Base-by-base conservation (phyloP, 805 yeast species). In the Starmerella gropengiesseri region DNA sequence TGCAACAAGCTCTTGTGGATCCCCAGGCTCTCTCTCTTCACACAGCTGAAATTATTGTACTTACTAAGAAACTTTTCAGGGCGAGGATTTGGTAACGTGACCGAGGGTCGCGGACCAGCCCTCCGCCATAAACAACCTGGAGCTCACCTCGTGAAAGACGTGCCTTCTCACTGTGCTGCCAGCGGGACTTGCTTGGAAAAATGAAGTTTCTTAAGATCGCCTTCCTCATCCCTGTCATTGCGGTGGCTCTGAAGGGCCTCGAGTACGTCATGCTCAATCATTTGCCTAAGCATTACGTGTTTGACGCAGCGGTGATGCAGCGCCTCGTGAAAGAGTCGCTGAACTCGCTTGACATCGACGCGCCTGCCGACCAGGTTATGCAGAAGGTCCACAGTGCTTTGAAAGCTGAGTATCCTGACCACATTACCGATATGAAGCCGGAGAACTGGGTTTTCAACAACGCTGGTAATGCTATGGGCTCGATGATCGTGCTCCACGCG, bases 401-500 rank as follows among this genome's bases (percentile, higher is more conserved):
- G 46, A 68, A 77, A 48, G 66, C 61, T 3, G 73, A 68, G 35
- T 91, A 91, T 60, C 94, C 94, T 11, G 77, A 75, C 7, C 59
- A 71, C 52, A 73, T 89, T 63, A 83, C 83, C 63, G 77, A 76
- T 50, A 69, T 80, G 52, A 74, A 78, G 59, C 67, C 69, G 39
- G 81, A 81, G 41, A 89, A 87, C 51, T 91, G 97, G 97, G 81
- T 91, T 40, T 89, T 78, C 74, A 91, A 91, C 72, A 85, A 84
- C 56, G 98, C 98, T 3, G 98, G 98, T 43, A 95, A 95, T 53
- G 97, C 98, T 40, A 91, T 91, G 98, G 71, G 71, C 28, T 77
- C 86, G 43, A 89, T 91, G 97, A 73, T 84, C 55, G 84, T 91
- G 48, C 69, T 89, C 52, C 98, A 91, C 62, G 96, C 97, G 9